These are phyloP conservation scores for Aspergillus wentii DNA, from an alignment of 495 filamentous ascomycete genomes.

Conservation along the genomic window DNA sequence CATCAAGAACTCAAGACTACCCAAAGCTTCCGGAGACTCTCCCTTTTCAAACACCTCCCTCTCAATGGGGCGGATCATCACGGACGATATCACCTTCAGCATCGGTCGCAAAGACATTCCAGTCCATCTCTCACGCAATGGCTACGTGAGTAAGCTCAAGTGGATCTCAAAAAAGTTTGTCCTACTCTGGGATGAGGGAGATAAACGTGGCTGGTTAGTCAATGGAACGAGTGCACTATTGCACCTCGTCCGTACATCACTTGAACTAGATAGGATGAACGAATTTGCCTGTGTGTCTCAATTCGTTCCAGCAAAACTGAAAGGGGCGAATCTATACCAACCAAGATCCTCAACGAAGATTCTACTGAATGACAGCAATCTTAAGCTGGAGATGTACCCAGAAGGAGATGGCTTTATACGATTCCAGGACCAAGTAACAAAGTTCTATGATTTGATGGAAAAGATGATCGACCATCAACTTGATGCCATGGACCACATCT, in stretches of 20 bases:
- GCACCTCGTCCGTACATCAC: slow-evolving; percentile 31
- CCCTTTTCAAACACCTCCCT: not conserved
- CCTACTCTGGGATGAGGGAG: slow-evolving; percentile 28
- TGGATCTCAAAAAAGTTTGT: slow-evolving; percentile 21
- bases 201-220: slow-evolving; percentile 32
- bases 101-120: slow-evolving; percentile 7
- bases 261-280: slow-evolving; percentile 14
- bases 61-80: slow-evolving; percentile 1
- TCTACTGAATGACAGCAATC: slow-evolving; percentile 12
- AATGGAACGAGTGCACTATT: slow-evolving; percentile 33
- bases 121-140: slow-evolving; percentile 3
- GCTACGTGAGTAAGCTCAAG: slow-evolving; percentile 12
- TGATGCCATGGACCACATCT: not conserved
- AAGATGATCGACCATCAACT: slow-evolving; percentile 25
- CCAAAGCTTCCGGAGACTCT: not conserved
- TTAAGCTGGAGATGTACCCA: slow-evolving; percentile 12
- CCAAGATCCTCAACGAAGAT: slow-evolving; percentile 9
- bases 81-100: not conserved
- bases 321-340: not conserved
- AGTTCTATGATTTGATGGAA: slow-evolving; percentile 20
- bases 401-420: slow-evolving; percentile 7
- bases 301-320: slow-evolving; percentile 4
- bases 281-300: slow-evolving; percentile 8
- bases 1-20: slow-evolving; percentile 4
- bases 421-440: slow-evolving; percentile 17